A percentile compares a stretch with the other conserved stretches of the same genome.
phyloP scores from a whole-genome alignment of 345 rosid genomes.

The Lepidium didymum region DNA sequence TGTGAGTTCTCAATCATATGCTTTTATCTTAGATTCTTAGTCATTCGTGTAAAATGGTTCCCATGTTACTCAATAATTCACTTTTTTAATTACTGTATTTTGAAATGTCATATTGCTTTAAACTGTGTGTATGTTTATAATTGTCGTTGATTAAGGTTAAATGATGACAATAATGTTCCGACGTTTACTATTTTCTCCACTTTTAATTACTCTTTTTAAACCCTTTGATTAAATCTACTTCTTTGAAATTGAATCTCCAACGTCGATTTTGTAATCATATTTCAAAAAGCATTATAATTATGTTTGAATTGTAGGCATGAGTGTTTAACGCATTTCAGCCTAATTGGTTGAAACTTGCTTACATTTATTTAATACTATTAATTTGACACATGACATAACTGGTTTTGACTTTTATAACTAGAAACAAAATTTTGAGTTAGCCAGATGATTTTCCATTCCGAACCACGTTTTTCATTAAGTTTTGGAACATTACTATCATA shows the following conservation, averaged over 20 bases:
- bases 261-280: slow-evolving; percentile 22
- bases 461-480: slow-evolving; percentile 22
- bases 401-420: slow-evolving; percentile 20
- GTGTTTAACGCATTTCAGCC: slow-evolving; percentile 1
- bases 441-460: slow-evolving; percentile 11
- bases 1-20: background rate
- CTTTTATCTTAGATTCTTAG: background rate
- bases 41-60: background rate
- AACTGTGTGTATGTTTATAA: background rate
- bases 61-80: background rate
- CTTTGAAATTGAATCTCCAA: background rate
- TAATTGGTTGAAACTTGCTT: background rate
- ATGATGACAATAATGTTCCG: slow-evolving; percentile 20
- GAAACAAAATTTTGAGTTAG: slow-evolving; percentile 28
- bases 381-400: slow-evolving; percentile 11
- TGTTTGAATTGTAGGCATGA: slow-evolving; percentile 6
- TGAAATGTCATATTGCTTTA: background rate
- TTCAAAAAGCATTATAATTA: slow-evolving; percentile 15
- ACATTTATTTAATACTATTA: background rate
- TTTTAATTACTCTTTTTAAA: background rate
- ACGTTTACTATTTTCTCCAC: slow-evolving; percentile 22
- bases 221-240: slow-evolving; percentile 19
- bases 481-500: background rate
- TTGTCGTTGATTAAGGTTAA: slow-evolving; percentile 20
- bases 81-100: background rate